Conservation (phyloP, 306 rosid species). For the Nissolia schottii region DNA sequence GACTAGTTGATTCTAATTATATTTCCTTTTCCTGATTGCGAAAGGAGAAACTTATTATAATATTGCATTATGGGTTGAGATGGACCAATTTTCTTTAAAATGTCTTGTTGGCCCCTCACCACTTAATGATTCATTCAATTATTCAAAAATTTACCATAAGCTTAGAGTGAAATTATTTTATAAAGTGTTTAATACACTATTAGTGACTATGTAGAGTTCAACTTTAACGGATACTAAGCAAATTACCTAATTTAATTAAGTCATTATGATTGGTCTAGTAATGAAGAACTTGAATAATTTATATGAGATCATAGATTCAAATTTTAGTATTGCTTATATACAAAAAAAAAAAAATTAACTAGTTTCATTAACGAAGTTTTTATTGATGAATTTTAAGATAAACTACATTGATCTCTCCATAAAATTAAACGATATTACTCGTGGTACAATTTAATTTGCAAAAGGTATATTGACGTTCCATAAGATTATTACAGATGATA, state of each 20-base stretch:
- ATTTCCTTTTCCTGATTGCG: background rate
- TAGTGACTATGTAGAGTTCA: background rate
- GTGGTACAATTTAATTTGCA: no score
- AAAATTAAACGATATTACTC: no score
- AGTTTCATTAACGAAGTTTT: no score
- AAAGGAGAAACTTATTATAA: conserved; percentile 9
- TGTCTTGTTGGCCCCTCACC: conserved; percentile 4
- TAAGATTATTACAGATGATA: no score
- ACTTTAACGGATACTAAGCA: background rate
- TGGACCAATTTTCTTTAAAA: conserved; percentile 12
- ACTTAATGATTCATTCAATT: conserved; percentile 18
- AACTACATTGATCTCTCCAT: no score
- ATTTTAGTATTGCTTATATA: no score
- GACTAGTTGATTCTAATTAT: background rate
- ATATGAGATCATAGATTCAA: no score
- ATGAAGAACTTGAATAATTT: no score
- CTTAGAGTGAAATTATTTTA: background rate
- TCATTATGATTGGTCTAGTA: no score
- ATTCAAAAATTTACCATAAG: background rate
- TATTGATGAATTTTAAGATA: background rate
- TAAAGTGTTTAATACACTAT: background rate
- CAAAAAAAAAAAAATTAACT: no score
- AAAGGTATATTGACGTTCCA: no score
- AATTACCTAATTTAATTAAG: no score
- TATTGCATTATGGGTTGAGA: conserved; percentile 3